phyloP scores from a whole-genome alignment of 2,329 filamentous ascomycete species.

The Acarospora socialis region DNA sequence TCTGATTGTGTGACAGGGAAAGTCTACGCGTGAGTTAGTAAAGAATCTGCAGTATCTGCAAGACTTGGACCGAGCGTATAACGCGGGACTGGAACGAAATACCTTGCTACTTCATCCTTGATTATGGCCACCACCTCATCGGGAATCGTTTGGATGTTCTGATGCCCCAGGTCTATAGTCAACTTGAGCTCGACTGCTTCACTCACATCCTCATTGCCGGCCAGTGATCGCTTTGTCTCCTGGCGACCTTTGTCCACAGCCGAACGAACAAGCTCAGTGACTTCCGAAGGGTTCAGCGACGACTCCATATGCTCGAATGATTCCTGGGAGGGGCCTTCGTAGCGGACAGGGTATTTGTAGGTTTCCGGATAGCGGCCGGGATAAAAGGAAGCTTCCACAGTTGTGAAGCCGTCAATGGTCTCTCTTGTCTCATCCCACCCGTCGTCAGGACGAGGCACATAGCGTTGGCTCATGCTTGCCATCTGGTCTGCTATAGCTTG shows the following conservation, averaged over 20 bases:
- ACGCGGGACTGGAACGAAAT: slow-evolving; percentile 1
- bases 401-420: no score
- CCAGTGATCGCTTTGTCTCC: slow-evolving; percentile 33
- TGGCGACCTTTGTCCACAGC: slow-evolving; percentile 34
- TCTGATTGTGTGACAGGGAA: slow-evolving; percentile 36
- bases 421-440: no score
- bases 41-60: slow-evolving; percentile 8
- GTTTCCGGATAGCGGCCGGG: no score
- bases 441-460: no score
- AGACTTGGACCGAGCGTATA: no score
- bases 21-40: slow-evolving; percentile 22
- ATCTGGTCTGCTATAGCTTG: no score
- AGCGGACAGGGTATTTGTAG: no score
- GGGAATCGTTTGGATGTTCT: slow-evolving; percentile 33
- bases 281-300: no score
- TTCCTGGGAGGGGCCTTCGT: no score
- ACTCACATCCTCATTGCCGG: slow-evolving; percentile 30
- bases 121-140: slow-evolving; percentile 37
- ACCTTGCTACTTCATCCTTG: slow-evolving; percentile 39
- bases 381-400: no score
- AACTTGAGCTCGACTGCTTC: slow-evolving; percentile 35
- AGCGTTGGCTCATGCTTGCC: no score
- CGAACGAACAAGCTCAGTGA: slow-evolving; percentile 29
- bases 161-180: slow-evolving; percentile 37
- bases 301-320: no score